phyloP scores from a whole-genome alignment of 768 basidiomycete genomes.

The Pulveroboletus sp. region DNA sequence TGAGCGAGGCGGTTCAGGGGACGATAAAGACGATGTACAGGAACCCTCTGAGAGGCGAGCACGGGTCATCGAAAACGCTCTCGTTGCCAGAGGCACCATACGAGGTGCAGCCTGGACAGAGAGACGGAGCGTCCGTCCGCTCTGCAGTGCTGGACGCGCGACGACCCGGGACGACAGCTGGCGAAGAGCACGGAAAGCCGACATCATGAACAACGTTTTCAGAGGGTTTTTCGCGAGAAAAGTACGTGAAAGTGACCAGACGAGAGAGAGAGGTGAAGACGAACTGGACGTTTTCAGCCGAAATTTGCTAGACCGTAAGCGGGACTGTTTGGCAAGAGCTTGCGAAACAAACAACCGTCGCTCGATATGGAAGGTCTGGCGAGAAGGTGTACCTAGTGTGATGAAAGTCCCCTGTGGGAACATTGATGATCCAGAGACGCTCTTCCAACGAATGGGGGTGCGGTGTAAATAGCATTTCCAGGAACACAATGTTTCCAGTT shows the following conservation, averaged over 20 bases:
- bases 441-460: not conserved
- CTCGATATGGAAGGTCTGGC: slow-evolving; percentile 15
- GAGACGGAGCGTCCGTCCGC: slow-evolving; percentile 20
- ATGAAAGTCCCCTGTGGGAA: not conserved
- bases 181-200: slow-evolving; percentile 58
- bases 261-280: not conserved
- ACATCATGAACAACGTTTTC: slow-evolving; percentile 42
- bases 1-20: not conserved
- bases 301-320: slow-evolving; percentile 22
- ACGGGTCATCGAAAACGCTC: slow-evolving; percentile 41
- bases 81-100: slow-evolving; percentile 23
- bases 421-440: not conserved
- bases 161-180: slow-evolving; percentile 43
- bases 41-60: slow-evolving; percentile 41
- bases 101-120: slow-evolving; percentile 13
- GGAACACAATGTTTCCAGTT: too few species aligned
- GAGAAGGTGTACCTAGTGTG: not conserved
- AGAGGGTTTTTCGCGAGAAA: not conserved
- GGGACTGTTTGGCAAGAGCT: slow-evolving; percentile 32
- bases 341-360: slow-evolving; percentile 28
- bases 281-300: not conserved
- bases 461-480: not conserved
- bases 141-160: slow-evolving; percentile 23
- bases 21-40: slow-evolving; percentile 28
- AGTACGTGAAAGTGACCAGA: not conserved